phyloP scores from a whole-genome alignment of 768 basidiomycete genomes.

The Boletus bicolor region DNA sequence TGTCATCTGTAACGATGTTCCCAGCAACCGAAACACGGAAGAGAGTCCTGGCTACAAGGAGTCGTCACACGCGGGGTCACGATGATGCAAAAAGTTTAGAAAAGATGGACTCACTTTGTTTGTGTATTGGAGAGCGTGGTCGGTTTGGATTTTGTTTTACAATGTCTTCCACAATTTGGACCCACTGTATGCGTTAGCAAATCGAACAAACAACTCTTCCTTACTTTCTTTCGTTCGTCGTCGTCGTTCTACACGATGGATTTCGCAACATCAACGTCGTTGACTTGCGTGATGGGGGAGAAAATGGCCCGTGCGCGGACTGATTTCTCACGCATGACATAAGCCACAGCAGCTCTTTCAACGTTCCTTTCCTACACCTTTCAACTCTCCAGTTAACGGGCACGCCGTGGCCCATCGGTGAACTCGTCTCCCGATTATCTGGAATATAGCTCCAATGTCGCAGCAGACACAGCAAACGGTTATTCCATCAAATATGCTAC shows the following conservation, averaged over 20 bases:
- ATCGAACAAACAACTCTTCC: constrained; percentile 45
- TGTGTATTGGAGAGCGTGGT: constrained; percentile 42
- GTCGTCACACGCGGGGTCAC: no score
- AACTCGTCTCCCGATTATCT: constrained; percentile 12
- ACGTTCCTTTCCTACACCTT: constrained; percentile 32
- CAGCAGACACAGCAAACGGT: constrained; percentile 50
- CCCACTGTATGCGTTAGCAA: constrained; percentile 59
- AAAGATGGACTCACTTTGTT: constrained; percentile 27
- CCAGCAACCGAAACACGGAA: background rate
- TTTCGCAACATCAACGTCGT: constrained; percentile 12
- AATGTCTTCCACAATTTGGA: constrained; percentile 73
- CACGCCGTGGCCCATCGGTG: constrained; percentile 15
- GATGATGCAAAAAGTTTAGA: background rate
- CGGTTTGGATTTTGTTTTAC: constrained; percentile 64
- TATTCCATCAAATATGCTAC: constrained; percentile 61
- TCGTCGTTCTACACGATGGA: constrained; percentile 29
- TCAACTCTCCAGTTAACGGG: constrained; percentile 24
- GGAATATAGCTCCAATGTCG: constrained; percentile 38
- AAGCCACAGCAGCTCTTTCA: constrained; percentile 52
- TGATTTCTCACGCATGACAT: constrained; percentile 43
- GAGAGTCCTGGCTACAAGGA: background rate
- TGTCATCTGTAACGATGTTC: background rate
- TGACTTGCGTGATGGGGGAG: constrained; percentile 25
- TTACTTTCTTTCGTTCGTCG: constrained; percentile 31
- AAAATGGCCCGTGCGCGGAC: constrained; percentile 56